Evolutionary conservation across 1,284 basidiomycete genomes (phyloP), one percentile per base, ranked within the genome.

Genomic region (Fomitopsis betulina): DNA sequence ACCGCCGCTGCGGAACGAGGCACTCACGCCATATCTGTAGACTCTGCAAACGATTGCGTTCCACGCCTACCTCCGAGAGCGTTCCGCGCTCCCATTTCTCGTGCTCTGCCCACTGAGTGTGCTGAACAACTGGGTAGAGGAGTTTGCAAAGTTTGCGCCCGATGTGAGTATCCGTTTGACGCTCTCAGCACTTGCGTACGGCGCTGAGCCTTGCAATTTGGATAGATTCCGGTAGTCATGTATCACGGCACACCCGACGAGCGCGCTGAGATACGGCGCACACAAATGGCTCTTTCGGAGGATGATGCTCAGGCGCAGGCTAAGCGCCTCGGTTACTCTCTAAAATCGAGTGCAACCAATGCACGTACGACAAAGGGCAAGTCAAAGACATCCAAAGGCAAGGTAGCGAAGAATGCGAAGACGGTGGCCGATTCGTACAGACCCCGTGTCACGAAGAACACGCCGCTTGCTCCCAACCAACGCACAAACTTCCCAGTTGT

Each of bases 21-120:
- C 47, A 19, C 53, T 61, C n/a, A 57, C 25, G 12, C 12, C 5
- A 17, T 15, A 5, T 21, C 35, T 45, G 13, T 64, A 96, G 90
- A 98, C 95, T 0, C 79, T 98, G 0, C 95, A 98, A 79, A 93
- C 89, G 0, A 97, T 98, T 54, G 86, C 95, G 0, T 97, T 98
- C 72, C 85, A 93, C 55, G 93, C 94, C 0, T 90, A 95, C 72
- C 80, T 98, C 0, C 87, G 93, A 35, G 86, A 91, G 61, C 82
- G 88, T 55, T 82, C 84, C 0, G 84, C 88, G 43, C 86, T 83
- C 5, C 94, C 94, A 0, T 95, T 96, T 70, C 82, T 98, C 45
- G 76, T 98, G 59, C 94, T 96, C 13, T 96, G 93, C 63, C 95
- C 96, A 0, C 81, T 97, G 1, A 95, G 93, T 49, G 95, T 97